Conservation (phyloP, 805 yeast genomes). For the Blastobotrys terrestris region DNA sequence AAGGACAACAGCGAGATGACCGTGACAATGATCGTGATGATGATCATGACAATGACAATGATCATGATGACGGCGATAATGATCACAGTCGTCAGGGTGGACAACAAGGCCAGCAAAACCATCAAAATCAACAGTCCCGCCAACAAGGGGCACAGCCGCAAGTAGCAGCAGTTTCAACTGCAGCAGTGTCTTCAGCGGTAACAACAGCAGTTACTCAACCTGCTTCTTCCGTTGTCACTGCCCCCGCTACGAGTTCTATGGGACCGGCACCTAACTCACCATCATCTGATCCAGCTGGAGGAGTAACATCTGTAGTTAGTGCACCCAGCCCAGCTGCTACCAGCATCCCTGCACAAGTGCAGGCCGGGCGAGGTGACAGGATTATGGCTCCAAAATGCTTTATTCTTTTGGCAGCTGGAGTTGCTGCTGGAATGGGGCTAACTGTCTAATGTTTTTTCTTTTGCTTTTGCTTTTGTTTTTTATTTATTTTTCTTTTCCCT, state of each 20-base stretch:
- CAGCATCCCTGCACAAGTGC: not conserved
- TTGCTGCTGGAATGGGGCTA: not conserved
- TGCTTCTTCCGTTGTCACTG: not conserved
- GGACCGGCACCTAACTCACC: too few species aligned
- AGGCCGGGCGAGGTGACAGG: not conserved
- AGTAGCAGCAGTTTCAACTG: not conserved
- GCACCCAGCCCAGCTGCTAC: not conserved
- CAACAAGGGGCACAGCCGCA: too few species aligned
- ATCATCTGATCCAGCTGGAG: not conserved
- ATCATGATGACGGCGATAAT: not conserved
- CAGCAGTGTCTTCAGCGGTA: not conserved
- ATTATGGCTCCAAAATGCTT: not conserved
- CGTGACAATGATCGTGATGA: not conserved
- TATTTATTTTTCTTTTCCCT: too few species aligned
- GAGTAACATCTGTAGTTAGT: not conserved
- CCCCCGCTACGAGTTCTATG: too few species aligned
- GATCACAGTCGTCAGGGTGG: not conserved
- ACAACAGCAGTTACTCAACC: not conserved
- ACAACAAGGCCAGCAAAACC: not conserved
- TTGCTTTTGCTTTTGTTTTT: too few species aligned
- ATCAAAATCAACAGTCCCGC: not conserved
- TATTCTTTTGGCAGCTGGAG: not conserved
- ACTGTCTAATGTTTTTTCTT: not conserved
- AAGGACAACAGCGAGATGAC: not conserved
- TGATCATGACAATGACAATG: not conserved